A percentile compares a stretch with the other conserved stretches of the same genome.
These are phyloP conservation scores for Botrytis hyacinthi DNA, from an alignment of 2,329 filamentous ascomycete genomes.

Conservation along the genomic window DNA sequence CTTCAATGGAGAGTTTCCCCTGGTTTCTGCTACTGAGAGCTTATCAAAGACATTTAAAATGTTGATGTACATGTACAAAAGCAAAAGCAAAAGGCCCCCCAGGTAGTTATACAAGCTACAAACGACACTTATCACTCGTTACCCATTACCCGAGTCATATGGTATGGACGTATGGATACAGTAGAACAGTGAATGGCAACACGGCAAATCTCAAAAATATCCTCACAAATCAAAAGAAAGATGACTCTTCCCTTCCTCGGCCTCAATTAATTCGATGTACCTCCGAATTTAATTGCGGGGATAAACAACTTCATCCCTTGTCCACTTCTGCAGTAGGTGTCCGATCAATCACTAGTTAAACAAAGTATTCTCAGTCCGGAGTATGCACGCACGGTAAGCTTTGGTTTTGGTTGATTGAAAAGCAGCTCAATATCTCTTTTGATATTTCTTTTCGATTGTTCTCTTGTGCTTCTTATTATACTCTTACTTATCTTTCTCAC, in stretches of 20 bases:
- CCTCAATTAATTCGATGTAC: not conserved
- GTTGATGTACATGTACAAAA: not conserved
- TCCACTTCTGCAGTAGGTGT: not conserved
- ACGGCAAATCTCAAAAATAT: not conserved
- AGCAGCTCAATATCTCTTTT: not conserved
- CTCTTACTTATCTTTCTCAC: not conserved
- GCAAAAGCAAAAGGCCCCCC: not conserved
- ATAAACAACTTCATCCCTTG: slow-evolving; percentile 10
- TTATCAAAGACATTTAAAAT: not conserved
- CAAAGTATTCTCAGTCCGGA: not conserved
- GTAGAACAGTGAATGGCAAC: not conserved
- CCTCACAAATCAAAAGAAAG: not conserved
- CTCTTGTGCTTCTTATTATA: not conserved
- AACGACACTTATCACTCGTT: not conserved
- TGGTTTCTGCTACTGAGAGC: not conserved
- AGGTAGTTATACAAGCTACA: not conserved
- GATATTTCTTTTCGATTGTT: not conserved
- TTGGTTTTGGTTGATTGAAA: slow-evolving; percentile 6
- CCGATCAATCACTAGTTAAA: slow-evolving; percentile 13
- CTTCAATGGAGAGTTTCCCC: not conserved
- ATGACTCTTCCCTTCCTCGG: slow-evolving; percentile 2
- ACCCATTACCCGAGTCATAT: not conserved
- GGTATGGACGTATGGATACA: not conserved
- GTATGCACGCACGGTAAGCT: not conserved
- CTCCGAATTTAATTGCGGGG: slow-evolving; percentile 4